Evolutionary conservation across 805 yeast species (phyloP).

Genomic region (Phaffomyces thermotolerans): DNA sequence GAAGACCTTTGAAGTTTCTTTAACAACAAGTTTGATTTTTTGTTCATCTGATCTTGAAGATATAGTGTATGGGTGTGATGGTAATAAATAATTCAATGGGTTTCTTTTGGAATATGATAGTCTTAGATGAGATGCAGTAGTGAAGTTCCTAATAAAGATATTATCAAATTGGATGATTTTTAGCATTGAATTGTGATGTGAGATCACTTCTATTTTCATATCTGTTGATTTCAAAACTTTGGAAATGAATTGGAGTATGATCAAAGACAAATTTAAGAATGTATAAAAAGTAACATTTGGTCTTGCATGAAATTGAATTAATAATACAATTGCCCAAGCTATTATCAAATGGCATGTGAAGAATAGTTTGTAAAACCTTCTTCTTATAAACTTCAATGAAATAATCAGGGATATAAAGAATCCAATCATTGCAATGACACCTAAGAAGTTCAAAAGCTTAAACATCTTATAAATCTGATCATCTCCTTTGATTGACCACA

Average conservation of each 20-base stretch:
- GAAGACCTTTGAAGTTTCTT: conserved; percentile 30
- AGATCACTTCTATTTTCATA: conserved; percentile 11
- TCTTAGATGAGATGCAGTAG: conserved; percentile 56
- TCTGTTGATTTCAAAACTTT: conserved; percentile 24
- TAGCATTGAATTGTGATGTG: conserved; percentile 16
- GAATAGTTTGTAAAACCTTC: conserved; percentile 43
- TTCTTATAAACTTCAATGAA: conserved; percentile 44
- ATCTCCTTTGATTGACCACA: conserved; percentile 39
- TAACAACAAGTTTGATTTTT: conserved; percentile 37
- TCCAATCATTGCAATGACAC: conserved; percentile 36
- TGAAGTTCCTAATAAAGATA: conserved; percentile 20
- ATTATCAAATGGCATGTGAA: conserved; percentile 50
- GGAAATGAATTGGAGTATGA: conserved; percentile 31
- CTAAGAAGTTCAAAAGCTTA: conserved; percentile 40
- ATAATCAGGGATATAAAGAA: conserved; percentile 33
- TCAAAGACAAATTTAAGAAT: conserved; percentile 22
- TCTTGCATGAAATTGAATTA: conserved; percentile 57
- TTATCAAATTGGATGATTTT: conserved; percentile 22
- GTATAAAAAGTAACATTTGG: conserved; percentile 48
- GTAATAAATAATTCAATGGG: conserved; percentile 39
- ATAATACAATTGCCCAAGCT: conserved; percentile 36
- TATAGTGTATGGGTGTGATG: conserved; percentile 66
- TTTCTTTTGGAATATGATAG: conserved; percentile 31
- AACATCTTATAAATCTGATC: conserved; percentile 26
- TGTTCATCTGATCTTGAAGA: conserved; percentile 37